These are phyloP conservation scores for Petunia secreta DNA, from an alignment of 257 asterid genomes.

Conservation along the genomic window DNA sequence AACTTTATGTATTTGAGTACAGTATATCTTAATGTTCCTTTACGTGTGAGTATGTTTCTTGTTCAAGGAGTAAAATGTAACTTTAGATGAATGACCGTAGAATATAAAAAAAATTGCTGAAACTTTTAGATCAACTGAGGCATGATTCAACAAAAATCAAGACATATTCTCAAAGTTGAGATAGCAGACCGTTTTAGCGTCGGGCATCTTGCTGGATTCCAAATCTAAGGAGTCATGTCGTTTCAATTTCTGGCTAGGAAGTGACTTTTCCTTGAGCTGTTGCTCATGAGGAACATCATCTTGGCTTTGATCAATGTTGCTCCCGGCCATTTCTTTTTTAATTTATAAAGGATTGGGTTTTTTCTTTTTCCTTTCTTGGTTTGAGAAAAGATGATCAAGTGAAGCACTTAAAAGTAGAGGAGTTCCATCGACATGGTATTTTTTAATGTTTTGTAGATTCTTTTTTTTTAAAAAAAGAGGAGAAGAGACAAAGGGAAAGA, in stretches of 20 bases:
- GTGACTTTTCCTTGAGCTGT: not conserved
- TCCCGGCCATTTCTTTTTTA: not conserved
- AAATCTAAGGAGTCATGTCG: constrained; percentile 6
- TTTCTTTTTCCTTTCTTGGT: not conserved
- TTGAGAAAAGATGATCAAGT: not conserved
- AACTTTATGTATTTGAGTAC: too few species aligned
- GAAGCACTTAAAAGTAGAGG: not conserved
- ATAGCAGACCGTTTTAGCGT: not conserved
- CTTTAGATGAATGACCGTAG: too few species aligned
- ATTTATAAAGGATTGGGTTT: not conserved
- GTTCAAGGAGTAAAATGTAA: too few species aligned
- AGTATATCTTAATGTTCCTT: too few species aligned
- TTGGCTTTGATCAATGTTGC: constrained; percentile 11
- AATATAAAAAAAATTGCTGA: not conserved
- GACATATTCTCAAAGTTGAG: not conserved
- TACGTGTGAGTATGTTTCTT: too few species aligned
- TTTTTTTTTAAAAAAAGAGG: not conserved
- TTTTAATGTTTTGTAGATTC: not conserved
- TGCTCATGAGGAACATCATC: not conserved
- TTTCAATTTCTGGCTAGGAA: not conserved
- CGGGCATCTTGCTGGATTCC: not conserved
- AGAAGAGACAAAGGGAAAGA: not conserved
- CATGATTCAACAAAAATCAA: not conserved
- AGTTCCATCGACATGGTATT: not conserved
- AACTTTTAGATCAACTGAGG: not conserved